Evolutionary conservation across 768 basidiomycete genomes (phyloP).

Genomic region (Kwoniella europaea): DNA sequence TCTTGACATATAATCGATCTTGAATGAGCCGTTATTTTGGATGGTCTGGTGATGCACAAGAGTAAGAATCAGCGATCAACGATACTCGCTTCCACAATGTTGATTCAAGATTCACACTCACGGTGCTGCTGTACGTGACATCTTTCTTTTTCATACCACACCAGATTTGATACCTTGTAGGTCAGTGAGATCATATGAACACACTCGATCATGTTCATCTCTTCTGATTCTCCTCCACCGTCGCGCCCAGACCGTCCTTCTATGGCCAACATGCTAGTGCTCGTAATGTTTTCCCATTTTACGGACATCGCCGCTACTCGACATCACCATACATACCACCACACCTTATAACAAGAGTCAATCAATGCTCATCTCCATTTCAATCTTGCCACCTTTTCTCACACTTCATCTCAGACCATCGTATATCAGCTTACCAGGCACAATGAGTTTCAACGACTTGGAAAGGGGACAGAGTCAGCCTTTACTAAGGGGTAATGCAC

Average conservation of each 20-base stretch:
- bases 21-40: slow-evolving; percentile 87
- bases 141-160: background rate
- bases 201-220: background rate
- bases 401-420: background rate
- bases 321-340: too few relatives aligned
- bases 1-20: slow-evolving; percentile 90
- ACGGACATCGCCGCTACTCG: background rate
- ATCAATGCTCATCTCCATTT: background rate
- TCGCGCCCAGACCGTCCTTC: background rate
- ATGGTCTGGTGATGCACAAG: slow-evolving; percentile 65
- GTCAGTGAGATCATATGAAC: too few relatives aligned
- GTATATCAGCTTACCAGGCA: background rate
- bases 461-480: slow-evolving; percentile 53
- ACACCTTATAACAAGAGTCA: background rate
- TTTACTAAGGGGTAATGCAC: slow-evolving; percentile 35
- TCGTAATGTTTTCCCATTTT: background rate
- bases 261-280: background rate
- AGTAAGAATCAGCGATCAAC: background rate
- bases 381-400: background rate
- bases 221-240: background rate
- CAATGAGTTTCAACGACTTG: slow-evolving; percentile 56
- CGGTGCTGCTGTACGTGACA: slow-evolving; percentile 18
- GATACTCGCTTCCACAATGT: too few relatives aligned
- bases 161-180: too few relatives aligned
- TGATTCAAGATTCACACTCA: background rate